These are phyloP conservation scores for Arxiozyma heterogenica DNA, from an alignment of 1,139 yeast species.

Conservation along the genomic window DNA sequence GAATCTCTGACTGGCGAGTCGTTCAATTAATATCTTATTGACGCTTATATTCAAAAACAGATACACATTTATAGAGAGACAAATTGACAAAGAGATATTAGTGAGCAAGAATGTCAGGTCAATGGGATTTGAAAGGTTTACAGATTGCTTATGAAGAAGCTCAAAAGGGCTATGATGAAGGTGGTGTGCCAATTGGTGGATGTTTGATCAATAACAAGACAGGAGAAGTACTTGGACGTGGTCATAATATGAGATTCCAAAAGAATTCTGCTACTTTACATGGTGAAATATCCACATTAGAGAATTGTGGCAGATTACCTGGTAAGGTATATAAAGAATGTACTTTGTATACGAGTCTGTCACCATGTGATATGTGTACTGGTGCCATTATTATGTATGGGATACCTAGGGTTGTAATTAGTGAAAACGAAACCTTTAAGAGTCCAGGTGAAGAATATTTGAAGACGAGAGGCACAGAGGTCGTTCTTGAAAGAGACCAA, in stretches of 20 bases:
- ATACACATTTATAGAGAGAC: neutral
- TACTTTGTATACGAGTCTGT: constrained; percentile 81
- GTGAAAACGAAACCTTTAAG: constrained; percentile 70
- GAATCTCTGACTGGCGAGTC: neutral
- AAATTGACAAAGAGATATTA: neutral
- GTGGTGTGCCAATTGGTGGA: constrained; percentile 91
- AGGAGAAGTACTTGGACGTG: constrained; percentile 74
- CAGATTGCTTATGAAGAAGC: constrained; percentile 70
- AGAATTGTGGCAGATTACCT: constrained; percentile 77
- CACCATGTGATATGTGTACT: constrained; percentile 92
- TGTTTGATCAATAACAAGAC: constrained; percentile 59
- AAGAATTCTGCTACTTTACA: constrained; percentile 72
- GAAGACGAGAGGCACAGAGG: constrained; percentile 58
- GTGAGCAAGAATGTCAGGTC: constrained; percentile 7
- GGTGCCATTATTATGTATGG: constrained; percentile 90
- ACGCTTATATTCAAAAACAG: neutral
- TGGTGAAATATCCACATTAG: constrained; percentile 84
- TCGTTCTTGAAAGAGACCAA: constrained; percentile 54
- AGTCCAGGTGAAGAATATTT: constrained; percentile 74
- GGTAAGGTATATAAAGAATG: constrained; percentile 60
- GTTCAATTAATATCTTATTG: no score
- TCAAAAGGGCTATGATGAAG: constrained; percentile 54
- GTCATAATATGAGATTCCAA: constrained; percentile 85
- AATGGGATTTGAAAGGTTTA: constrained; percentile 51
- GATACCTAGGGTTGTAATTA: constrained; percentile 73